Percentiles rank a stretch among this genome's conserved stretches.
phyloP scores from a whole-genome alignment of 441 rosid genomes.

The Cnidoscolus chayamansa region DNA sequence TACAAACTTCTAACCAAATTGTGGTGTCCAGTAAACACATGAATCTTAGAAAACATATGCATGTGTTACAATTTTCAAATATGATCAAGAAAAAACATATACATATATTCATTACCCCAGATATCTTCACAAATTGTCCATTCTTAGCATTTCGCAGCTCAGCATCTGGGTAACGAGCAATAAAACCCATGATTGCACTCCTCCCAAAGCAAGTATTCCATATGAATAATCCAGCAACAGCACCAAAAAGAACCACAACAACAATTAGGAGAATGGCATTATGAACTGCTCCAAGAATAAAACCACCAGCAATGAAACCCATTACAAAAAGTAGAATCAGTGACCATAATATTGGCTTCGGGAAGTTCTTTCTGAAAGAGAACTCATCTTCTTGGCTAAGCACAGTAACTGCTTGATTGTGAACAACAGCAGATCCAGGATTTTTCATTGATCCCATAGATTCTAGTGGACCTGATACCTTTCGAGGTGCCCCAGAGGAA shows the following conservation, averaged over 20 bases:
- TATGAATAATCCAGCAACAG: conserved; percentile 59
- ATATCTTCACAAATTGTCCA: conserved; percentile 95
- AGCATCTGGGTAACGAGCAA: conserved; percentile 81
- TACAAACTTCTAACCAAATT: background rate
- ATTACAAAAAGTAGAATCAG: conserved; percentile 67
- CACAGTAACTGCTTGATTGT: conserved; percentile 72
- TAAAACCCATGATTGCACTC: conserved; percentile 67
- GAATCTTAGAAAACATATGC: too few relatives aligned
- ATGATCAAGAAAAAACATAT: background rate
- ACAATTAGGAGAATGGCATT: conserved; percentile 78
- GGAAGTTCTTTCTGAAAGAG: conserved; percentile 66
- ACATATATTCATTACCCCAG: conserved; percentile 68
- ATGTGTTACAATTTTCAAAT: background rate
- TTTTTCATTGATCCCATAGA: conserved; percentile 69
- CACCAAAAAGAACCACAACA: conserved; percentile 64
- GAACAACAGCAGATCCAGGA: conserved; percentile 61
- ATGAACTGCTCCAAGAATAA: conserved; percentile 84
- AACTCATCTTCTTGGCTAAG: conserved; percentile 67
- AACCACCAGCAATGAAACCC: conserved; percentile 94
- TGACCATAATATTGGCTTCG: conserved; percentile 75
- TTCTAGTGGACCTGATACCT: conserved; percentile 92
- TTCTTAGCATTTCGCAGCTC: conserved; percentile 95
- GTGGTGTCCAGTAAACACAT: background rate
- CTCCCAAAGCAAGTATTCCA: conserved; percentile 93
- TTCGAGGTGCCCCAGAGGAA: conserved; percentile 87